phyloP scores from a whole-genome alignment of 2,329 filamentous ascomycete species.

The Simplicillium aogashimaense region DNA sequence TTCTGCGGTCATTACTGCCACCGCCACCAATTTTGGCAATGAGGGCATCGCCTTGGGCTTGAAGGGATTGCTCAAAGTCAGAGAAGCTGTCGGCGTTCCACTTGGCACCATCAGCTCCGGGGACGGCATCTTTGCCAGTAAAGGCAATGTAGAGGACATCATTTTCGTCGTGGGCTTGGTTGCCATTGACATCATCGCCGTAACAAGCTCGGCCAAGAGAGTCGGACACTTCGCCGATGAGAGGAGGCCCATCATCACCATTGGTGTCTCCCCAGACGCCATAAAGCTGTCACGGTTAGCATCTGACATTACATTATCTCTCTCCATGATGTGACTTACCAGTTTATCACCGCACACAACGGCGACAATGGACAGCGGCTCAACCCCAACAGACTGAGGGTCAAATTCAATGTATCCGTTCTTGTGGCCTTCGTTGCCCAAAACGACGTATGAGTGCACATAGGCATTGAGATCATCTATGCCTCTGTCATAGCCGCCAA shows the following conservation, averaged over 20 bases:
- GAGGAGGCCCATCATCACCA: slow-evolving; percentile 31
- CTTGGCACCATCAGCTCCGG: slow-evolving; percentile 36
- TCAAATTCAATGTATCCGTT: slow-evolving; percentile 25
- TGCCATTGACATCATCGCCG: slow-evolving; percentile 35
- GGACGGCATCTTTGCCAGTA: slow-evolving; percentile 40
- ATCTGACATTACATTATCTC: not conserved
- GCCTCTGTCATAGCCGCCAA: slow-evolving; percentile 24
- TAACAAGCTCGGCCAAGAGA: slow-evolving; percentile 44
- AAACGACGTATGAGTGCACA: slow-evolving; percentile 42
- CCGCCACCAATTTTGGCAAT: slow-evolving; percentile 1
- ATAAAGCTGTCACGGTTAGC: slow-evolving; percentile 28
- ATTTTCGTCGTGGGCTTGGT: slow-evolving; percentile 30
- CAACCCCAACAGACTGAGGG: slow-evolving; percentile 27
- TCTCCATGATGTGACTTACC: slow-evolving; percentile 12
- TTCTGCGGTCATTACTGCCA: not conserved
- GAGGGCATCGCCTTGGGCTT: slow-evolving; percentile 33
- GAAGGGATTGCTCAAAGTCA: slow-evolving; percentile 38
- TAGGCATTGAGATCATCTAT: slow-evolving; percentile 37
- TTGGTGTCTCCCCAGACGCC: slow-evolving; percentile 51
- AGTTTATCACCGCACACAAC: slow-evolving; percentile 41
- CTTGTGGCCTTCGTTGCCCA: slow-evolving; percentile 35
- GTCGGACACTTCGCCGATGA: slow-evolving; percentile 43
- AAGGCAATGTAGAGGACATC: slow-evolving; percentile 54
- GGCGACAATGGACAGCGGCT: slow-evolving; percentile 42
- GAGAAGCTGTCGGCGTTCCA: slow-evolving; percentile 37